Percentiles rank a stretch among this genome's conserved stretches.
Conservation (phyloP, 768 basidiomycete species). For the Phlegmacium glaucopus region DNA sequence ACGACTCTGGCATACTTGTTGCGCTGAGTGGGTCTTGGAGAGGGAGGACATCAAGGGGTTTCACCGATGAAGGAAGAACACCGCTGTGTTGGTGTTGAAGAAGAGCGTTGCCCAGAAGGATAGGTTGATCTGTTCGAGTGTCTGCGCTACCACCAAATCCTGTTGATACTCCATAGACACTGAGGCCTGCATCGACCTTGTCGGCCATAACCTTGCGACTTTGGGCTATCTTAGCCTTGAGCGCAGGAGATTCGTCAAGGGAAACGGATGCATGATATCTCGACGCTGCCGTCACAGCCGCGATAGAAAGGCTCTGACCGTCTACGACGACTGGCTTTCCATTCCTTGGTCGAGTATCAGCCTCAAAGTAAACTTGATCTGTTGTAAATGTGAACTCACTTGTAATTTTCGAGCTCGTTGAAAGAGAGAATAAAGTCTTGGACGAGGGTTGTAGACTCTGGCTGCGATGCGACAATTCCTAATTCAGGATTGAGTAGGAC, state of each 20-base stretch:
- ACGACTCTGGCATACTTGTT: constrained; percentile 78
- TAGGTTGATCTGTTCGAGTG: constrained; percentile 72
- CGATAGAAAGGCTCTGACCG: constrained; percentile 69
- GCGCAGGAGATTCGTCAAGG: constrained; percentile 45
- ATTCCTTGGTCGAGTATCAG: constrained; percentile 35
- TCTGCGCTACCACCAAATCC: constrained; percentile 91
- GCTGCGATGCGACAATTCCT: constrained; percentile 14
- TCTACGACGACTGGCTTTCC: constrained; percentile 64
- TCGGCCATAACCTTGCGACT: constrained; percentile 61
- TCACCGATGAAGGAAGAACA: constrained; percentile 59
- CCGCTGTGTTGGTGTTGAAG: constrained; percentile 82
- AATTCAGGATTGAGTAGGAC: constrained; percentile 17
- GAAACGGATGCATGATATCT: constrained; percentile 53
- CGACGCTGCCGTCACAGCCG: constrained; percentile 74
- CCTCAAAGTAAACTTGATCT: not conserved
- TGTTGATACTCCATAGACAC: constrained; percentile 79
- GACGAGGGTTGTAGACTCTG: constrained; percentile 37
- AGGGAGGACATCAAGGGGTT: constrained; percentile 53
- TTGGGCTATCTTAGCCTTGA: constrained; percentile 53
- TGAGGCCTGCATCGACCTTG: constrained; percentile 64
- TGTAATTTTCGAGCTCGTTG: constrained; percentile 62
- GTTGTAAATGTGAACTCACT: constrained; percentile 39
- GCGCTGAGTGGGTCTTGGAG: constrained; percentile 66
- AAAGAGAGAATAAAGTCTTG: constrained; percentile 54
- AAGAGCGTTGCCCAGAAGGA: constrained; percentile 76